These are phyloP conservation scores for Metroxylon sagu DNA, from an alignment of 176 grass and related monocot species.

Conservation along the genomic window DNA sequence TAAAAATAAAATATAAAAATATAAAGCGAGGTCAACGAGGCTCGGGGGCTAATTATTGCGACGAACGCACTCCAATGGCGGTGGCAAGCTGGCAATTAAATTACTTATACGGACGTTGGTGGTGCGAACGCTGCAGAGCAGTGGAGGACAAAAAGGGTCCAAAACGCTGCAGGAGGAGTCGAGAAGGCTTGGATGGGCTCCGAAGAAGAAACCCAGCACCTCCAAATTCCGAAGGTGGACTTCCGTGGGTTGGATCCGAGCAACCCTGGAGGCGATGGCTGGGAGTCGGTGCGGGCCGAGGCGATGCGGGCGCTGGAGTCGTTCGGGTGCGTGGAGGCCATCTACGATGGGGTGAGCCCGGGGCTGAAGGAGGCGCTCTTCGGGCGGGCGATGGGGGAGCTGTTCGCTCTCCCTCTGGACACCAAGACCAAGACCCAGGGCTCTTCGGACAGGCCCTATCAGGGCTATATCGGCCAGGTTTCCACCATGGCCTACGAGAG, in stretches of 20 bases:
- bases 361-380: constrained; percentile 32
- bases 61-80: no score
- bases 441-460: neutral
- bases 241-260: constrained; percentile 22
- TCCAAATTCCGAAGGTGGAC: constrained; percentile 18
- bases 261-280: constrained; percentile 1
- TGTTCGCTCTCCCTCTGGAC: constrained; percentile 40
- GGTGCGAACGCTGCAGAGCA: no score
- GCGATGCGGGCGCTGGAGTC: constrained; percentile 30
- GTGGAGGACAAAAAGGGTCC: no score
- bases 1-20: no score
- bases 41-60: no score
- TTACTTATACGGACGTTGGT: no score
- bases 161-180: no score
- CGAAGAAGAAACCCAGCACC: neutral
- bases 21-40: no score
- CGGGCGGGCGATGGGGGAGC: constrained; percentile 18
- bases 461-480: constrained; percentile 31
- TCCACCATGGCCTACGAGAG: constrained; percentile 39
- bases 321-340: constrained; percentile 35
- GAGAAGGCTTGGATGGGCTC: no score
- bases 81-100: no score
- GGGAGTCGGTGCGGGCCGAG: constrained; percentile 27
- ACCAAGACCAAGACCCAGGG: constrained; percentile 28
- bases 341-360: constrained; percentile 19